Evolutionary conservation across 1,284 basidiomycete genomes (phyloP), one percentile per base, ranked within the genome.

Genomic region (Boletus semigastroideus): DNA sequence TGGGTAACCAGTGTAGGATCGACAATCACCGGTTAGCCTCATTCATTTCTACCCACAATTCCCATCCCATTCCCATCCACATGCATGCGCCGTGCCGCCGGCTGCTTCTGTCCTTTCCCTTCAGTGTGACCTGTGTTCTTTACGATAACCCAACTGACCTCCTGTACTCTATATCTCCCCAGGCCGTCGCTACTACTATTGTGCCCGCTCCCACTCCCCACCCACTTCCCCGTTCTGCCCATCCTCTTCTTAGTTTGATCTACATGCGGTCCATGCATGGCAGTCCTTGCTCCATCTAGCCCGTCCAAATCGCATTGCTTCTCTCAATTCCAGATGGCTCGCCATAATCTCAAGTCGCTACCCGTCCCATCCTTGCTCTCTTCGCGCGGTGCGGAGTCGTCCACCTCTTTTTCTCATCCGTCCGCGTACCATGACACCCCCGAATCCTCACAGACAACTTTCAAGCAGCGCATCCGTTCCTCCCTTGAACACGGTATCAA

Each of bases 401-500:
- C 67, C 19, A 46, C 67, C 2, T 57, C 70, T 33, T 63, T 71
- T 52, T 61, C 46, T 51, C 61, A 59, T 55, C 56, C 37, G 31
- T 58, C 54, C 27, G 9, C 63, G 56, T 51, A 59, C 59, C 43
- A 65, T 50, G 59, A 60, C 43, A 42, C 61, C 11, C 61, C 72
- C 25, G 78, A 76, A 42, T 59, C 75, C 8, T 72, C 76, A 3
- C 73, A 78, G 36, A 82, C 75, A 61, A 74, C 82, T 4, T 81
- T 88, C 64, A 79, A 42, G 16, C 64, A 78, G 59, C 81, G 84
- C 39, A 71, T 88, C 49, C 80, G 82, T 48, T 80, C 83, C 9
- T 81, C 84, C 11, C 67, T 89, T 30, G 84, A 86, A 60, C 81
- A 86, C 57, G 83, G 79, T 58, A 58, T 89, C 40, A 80, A 83